Base-by-base conservation (phyloP, 257 asterid genomes). In the Solanum sejunctum region DNA sequence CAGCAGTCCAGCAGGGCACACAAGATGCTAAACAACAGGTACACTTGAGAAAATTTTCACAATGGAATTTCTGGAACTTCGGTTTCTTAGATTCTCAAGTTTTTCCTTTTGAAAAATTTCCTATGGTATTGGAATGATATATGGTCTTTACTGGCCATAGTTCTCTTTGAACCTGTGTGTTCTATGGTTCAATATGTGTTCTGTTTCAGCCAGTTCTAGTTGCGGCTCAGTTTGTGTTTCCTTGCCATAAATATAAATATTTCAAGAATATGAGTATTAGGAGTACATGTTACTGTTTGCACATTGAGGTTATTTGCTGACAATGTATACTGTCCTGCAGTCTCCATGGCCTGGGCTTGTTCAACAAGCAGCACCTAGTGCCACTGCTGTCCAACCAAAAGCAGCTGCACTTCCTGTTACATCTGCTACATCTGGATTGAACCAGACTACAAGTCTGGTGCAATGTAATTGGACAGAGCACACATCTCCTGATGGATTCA, bases 391-490 rank as follows among this genome's bases (percentile, higher is more conserved):
- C 84, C 93, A 85, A 85, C 84, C 91, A 28, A 87, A 89, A 15
- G 88, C 90, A 85, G 95, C 87, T 86, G 86, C 54, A 81, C 85
- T 91, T 81, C 83, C 89, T 75, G 81, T 93, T 82, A 55, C 89
- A 16, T 36, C 91, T 60, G 81, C 93, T 82, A 60, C 89, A 16
- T 36, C 91, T 60, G 86, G 91, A 70, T 84, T 36, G 67, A 80
- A 85, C 41, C 87, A 87, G 63, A 83, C 86, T 81, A 43, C 75
- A 57, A 88, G 90, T 84, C 73, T 87, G 51, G 75, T 70, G 64
- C 86, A 87, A 60, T 93, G 93, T 90, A 91, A 89, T 85, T 96
- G 99, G 99, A 92, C 99, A 9, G 99, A 96, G 88, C 99, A 96
- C 89, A 91, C 89, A 57, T 91, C 98, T 8, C 99, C 98, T 55